Base-by-base conservation (phyloP, 495 filamentous ascomycete genomes). In the Collariella sp. region DNA sequence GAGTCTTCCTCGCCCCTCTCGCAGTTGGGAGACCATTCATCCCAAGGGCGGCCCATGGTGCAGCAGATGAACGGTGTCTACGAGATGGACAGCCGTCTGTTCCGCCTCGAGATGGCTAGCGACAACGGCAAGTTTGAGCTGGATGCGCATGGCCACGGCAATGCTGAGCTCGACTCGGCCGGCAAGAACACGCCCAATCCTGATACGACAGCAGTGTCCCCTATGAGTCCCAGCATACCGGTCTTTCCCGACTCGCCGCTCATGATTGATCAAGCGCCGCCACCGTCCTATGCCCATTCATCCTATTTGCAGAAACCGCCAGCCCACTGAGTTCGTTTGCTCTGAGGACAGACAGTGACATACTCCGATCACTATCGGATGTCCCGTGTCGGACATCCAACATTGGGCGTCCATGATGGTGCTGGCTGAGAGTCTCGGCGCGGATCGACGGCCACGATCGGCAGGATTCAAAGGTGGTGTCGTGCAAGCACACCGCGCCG, bases 61-160 rank as follows among this genome's bases (percentile, higher is more conserved):
- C n/a, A 24, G 38, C 50, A 35, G 24, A 46, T 29, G 29, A 22
- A 15, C 29, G 41, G 48, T 13, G 46, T 58, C 10, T 56, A 60
- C 39, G 67, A 67, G 57, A 23, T 67, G 40, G 64, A 64, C 18
- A 62, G 60, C 15, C 54, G 43, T 1, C 54, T 42, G 52, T 57
- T 41, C 19, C 57, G 64, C 16, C 35, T 56, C 15, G 66, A 68
- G 50, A 61, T 67, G 62, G 47, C 29, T 3, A 50, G 22, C 10
- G 62, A 55, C 10, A 40, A 46, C 3, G 57, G 40, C 15, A 55
- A 56, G 33, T 45, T 49, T 2, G 66, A 68, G 64, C 33, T 68
- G 51, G 66, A 63, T 22, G 57, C 38, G 15, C 7, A 7, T 7
- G 50, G 56, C 49, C 53, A 54, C 29, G 56, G 43, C 7, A 29